Base-by-base conservation (phyloP, 768 basidiomycete genomes). In the Rhodotorula kratochvilovae region DNA sequence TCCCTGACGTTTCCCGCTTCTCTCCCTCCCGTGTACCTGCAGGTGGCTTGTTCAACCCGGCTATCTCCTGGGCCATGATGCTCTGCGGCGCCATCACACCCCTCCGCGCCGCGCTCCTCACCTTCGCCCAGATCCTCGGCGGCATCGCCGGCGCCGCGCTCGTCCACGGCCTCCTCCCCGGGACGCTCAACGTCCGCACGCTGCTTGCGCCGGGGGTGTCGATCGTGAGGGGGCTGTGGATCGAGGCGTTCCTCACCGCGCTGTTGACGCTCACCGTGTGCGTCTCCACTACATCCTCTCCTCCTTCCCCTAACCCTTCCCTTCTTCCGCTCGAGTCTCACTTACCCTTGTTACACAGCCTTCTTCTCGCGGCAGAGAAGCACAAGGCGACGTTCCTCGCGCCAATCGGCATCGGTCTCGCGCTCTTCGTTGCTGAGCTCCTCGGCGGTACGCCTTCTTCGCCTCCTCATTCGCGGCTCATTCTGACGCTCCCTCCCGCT, bases 301-400 rank as follows among this genome's bases (percentile, higher is more conserved):
- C n/a, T n/a, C n/a, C n/a, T n/a, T n/a, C 23, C 35, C 13, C 31
- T 53, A n/a, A n/a, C 27, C 55, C 15, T 31, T 35, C 10, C 39
- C 25, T n/a, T 12, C n/a, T 25, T 17, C 39, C 5, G 39, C 29
- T 16, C 12, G 23, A 10, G 3, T 33, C 5, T 7, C 4, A 17
- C 59, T 61, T 21, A 53, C 31, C 54, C 17, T 1, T 16, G 0
- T 43, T 1, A 19, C 1, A 25, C 39, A 70, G 69, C 45, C 57
- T 68, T 0, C 36, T 67, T 0, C 64, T 68, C 39, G 61, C 63
- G 2, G 68, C 71, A 21, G 76, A 75, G 65, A 77, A 79, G 73
- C 79, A 80, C 75, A 81, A 81, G 67, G 82, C 81, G 3, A 82
- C 82, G 0, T 82, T 80, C 76, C 78, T 83, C 42, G 81, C 82